Base-by-base conservation (phyloP, 805 yeast genomes). In the Torulaspora quercuum region DNA sequence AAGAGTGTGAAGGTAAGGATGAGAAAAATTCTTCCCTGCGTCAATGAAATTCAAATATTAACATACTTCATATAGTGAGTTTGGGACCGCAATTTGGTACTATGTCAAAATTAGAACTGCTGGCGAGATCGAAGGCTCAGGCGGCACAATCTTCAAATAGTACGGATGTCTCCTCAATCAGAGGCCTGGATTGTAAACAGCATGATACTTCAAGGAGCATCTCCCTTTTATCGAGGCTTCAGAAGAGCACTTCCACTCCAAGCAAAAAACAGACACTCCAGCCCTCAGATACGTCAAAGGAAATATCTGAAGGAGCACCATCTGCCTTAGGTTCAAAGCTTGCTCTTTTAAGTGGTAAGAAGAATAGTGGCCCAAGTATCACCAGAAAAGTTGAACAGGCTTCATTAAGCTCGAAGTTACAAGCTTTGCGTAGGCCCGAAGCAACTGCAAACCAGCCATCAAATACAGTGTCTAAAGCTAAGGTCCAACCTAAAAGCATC, bases 51-150 rank as follows among this genome's bases (percentile, higher is more conserved):
- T 23, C 25, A 3, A 7, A 15, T 42, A 42, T 42, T 42, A 42
- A 42, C 45, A 33, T 27, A 12, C 25, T 34, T 34, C 34, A 35
- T 35, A 22, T 33, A 42, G 42, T 37, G 42, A 29, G 29, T 29
- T 15, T 31, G 31, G 40, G 39, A 23, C 22, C 33, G 19, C 41
- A 36, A 17, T 21, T 29, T 10, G 35, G 32, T 17, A 39, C 41
- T 13, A 35, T 43, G 39, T 43, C 48, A n/a, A 43, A 37, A 19
- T 31, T 46, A 27, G 50, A 44, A 11, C 41, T 31, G 28, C 30
- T 46, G 11, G 50, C 50, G 9, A 46, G 47, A 24, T 29, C 31
- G 3, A 43, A 26, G 23, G 35, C 29, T 15, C 13, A 25, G 29
- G 42, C 42, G 6, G 39, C 45, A 9, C 38, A 35, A 21, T 35